These are phyloP conservation scores for Pinus tabuliformis DNA, from an alignment of 75 land plant species.

Conservation along the genomic window DNA sequence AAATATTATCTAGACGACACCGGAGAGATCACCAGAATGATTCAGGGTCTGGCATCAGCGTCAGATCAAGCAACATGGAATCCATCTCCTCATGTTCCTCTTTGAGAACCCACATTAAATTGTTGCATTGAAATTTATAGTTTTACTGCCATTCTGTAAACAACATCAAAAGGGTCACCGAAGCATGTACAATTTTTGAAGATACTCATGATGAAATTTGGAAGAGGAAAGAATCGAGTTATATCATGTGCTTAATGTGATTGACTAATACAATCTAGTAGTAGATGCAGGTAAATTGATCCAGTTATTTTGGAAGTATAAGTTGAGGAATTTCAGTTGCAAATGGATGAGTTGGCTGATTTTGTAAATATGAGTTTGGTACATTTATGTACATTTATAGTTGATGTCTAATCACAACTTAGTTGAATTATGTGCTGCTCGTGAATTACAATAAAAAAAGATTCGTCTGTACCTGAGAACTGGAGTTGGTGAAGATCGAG, in stretches of 20 bases:
- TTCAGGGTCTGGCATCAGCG: constrained; percentile 62
- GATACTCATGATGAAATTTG: background rate
- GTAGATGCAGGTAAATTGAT: background rate
- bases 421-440: no score
- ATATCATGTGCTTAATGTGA: background rate
- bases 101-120: background rate
- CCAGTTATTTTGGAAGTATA: background rate
- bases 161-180: background rate
- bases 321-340: background rate
- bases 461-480: no score
- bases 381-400: no score
- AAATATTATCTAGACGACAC: constrained; percentile 75
- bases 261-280: background rate
- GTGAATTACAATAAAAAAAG: no score
- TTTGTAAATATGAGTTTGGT: background rate
- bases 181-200: background rate
- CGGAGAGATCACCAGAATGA: constrained; percentile 51
- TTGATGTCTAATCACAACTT: no score
- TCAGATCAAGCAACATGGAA: constrained; percentile 34
- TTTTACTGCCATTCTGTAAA: background rate
- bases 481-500: no score
- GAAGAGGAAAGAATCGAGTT: background rate
- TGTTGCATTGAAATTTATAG: background rate
- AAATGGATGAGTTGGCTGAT: background rate
- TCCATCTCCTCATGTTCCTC: background rate